Evolutionary conservation across 257 asterid genomes (phyloP).

Genomic region (Eucommia ulmoides): DNA sequence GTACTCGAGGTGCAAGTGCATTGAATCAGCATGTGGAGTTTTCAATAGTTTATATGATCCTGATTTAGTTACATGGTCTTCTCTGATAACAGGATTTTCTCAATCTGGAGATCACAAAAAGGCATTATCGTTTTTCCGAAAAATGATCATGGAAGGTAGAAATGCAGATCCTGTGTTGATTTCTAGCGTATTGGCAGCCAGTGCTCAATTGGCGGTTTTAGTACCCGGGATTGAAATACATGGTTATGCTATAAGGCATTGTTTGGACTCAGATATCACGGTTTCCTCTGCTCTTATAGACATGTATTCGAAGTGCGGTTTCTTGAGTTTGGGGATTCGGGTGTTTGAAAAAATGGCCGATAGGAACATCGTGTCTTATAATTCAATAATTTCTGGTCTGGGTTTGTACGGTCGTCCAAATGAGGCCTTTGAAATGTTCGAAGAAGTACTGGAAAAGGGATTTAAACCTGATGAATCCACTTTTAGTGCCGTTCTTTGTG

Average conservation of each 20-base stretch:
- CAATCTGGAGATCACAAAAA: constrained; percentile 26
- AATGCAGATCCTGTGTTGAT: constrained; percentile 37
- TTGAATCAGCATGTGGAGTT: constrained; percentile 36
- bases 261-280: constrained; percentile 15
- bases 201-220: constrained; percentile 34
- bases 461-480: constrained; percentile 58
- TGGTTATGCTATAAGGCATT: constrained; percentile 54
- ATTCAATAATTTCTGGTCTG: constrained; percentile 43
- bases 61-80: constrained; percentile 78
- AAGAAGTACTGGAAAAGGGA: constrained; percentile 27
- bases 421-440: constrained; percentile 43
- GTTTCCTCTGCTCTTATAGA: constrained; percentile 76
- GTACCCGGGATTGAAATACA: constrained; percentile 63
- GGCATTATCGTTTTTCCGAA: constrained; percentile 41
- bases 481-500: constrained; percentile 53
- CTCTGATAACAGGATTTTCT: constrained; percentile 53
- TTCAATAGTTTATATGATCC: constrained; percentile 32
- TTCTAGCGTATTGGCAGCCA: constrained; percentile 43
- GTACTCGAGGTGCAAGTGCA: constrained; percentile 41
- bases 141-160: constrained; percentile 24
- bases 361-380: constrained; percentile 43
- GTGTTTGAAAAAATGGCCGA: constrained; percentile 42
- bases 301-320: constrained; percentile 90
- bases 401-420: constrained; percentile 53
- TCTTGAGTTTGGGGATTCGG: constrained; percentile 41